These are phyloP conservation scores for Irpex sp. DNA, from an alignment of 1,284 basidiomycete genomes.

Conservation along the genomic window DNA sequence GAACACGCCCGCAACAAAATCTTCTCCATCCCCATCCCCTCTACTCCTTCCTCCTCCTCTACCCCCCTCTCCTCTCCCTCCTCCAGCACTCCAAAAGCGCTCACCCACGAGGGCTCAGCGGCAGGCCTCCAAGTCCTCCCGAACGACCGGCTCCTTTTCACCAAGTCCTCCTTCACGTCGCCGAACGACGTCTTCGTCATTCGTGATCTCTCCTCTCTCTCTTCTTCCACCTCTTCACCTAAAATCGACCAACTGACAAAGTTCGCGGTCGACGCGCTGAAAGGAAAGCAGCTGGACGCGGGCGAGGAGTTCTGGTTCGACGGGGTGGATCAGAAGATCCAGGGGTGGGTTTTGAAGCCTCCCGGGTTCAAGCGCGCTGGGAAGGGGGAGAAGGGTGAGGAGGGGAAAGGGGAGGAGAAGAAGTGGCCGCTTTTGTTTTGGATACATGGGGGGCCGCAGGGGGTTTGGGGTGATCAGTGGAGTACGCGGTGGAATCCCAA, in stretches of 20 bases:
- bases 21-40: constrained; percentile 63
- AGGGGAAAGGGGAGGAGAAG: constrained; percentile 49
- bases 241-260: constrained; percentile 52
- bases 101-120: constrained; percentile 55
- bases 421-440: constrained; percentile 73
- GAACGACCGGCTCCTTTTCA: constrained; percentile 61
- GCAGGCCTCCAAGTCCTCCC: constrained; percentile 59
- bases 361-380: constrained; percentile 51
- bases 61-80: constrained; percentile 46
- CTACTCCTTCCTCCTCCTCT: constrained; percentile 51
- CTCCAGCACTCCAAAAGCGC: constrained; percentile 44
- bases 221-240: constrained; percentile 26
- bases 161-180: constrained; percentile 62
- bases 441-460: constrained; percentile 81
- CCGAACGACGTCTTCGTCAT: constrained; percentile 76
- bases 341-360: constrained; percentile 83
- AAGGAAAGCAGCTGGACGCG: constrained; percentile 49
- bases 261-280: constrained; percentile 56
- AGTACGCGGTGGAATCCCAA: constrained; percentile 88
- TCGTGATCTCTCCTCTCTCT: constrained; percentile 39
- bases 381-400: no score
- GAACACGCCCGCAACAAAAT: constrained; percentile 74
- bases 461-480: constrained; percentile 83
- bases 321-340: constrained; percentile 72
- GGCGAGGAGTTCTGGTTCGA: constrained; percentile 86